Evolutionary conservation across 345 rosid species (phyloP).

Genomic region (Populus alba): DNA sequence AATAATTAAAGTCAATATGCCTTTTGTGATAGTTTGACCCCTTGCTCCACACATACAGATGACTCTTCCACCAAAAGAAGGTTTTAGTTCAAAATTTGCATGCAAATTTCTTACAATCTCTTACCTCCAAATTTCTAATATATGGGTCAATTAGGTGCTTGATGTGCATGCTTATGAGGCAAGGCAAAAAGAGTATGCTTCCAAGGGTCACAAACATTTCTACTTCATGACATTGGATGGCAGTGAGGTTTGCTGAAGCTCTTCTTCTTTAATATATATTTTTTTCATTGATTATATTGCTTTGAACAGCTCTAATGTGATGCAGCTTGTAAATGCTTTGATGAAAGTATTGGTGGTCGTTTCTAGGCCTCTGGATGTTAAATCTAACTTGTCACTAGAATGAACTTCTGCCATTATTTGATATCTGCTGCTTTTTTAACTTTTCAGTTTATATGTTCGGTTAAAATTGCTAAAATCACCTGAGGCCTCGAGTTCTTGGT

Average conservation of each 20-base stretch:
- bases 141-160: conserved; percentile 65
- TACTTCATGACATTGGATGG: conserved; percentile 98
- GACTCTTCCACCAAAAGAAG: not conserved
- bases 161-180: conserved; percentile 80
- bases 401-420: not conserved
- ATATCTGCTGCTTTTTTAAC: not conserved
- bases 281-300: not conserved
- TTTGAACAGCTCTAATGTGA: not conserved
- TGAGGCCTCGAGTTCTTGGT: not conserved
- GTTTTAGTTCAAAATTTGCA: not conserved
- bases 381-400: not conserved
- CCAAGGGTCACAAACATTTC: conserved; percentile 91
- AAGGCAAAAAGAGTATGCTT: conserved; percentile 87
- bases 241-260: conserved; percentile 67
- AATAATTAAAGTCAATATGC: not conserved
- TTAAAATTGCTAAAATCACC: not conserved
- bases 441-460: not conserved
- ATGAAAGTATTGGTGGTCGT: not conserved
- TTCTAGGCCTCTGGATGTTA: not conserved
- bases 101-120: not conserved
- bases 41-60: not conserved
- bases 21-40: not conserved
- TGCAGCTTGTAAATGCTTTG: not conserved
- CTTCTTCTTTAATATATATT: not conserved
- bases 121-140: not conserved